Conservation (phyloP, 176 grass and related monocot species). For the Rhynchospora pubera region DNA sequence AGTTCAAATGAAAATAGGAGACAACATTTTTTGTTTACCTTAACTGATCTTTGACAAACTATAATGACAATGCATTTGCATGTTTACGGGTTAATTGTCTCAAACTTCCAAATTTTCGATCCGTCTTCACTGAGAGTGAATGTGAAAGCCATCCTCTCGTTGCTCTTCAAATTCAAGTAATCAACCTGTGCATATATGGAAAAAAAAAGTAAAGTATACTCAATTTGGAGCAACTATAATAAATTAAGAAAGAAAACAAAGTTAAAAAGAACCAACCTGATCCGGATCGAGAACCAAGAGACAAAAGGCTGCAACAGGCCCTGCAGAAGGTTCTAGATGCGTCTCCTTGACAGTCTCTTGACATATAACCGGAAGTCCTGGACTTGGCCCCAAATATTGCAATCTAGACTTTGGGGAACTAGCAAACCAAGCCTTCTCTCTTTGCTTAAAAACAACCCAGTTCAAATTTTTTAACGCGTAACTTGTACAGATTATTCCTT, state of each 20-base stretch:
- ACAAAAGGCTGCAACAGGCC: constrained; percentile 64
- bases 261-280: constrained; percentile 36
- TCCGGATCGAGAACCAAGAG: constrained; percentile 82
- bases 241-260: not conserved
- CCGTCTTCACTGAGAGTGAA: constrained; percentile 31
- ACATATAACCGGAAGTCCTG: constrained; percentile 49
- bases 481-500: not conserved
- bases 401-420: constrained; percentile 67
- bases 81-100: constrained; percentile 47
- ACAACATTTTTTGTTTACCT: constrained; percentile 12
- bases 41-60: constrained; percentile 7
- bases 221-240: not conserved
- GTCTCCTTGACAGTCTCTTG: constrained; percentile 37
- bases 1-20: not conserved
- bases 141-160: constrained; percentile 65
- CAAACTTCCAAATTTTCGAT: constrained; percentile 38
- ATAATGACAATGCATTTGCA: not conserved
- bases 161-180: constrained; percentile 84
- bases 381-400: constrained; percentile 71
- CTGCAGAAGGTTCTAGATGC: constrained; percentile 48
- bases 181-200: constrained; percentile 48
- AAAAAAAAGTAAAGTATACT: not conserved
- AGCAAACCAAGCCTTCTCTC: constrained; percentile 74
- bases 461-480: not conserved
- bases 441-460: constrained; percentile 35